Evolutionary conservation across 352 stramenopile genomes (phyloP).

Genomic region (Phytophthora citricola): DNA sequence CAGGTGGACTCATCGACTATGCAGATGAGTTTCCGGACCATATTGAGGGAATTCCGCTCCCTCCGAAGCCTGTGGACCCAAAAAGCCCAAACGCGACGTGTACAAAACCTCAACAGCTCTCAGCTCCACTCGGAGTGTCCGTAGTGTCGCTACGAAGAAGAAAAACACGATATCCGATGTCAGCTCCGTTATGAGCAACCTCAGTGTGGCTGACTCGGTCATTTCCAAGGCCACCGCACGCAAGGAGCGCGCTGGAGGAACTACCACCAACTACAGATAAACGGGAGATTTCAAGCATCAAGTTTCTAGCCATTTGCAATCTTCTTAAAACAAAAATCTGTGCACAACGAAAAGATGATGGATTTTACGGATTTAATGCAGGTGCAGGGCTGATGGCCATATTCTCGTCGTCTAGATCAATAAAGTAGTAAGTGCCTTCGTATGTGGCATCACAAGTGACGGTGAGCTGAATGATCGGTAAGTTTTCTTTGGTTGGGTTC

Average conservation of each 20-base stretch:
- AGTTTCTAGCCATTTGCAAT: too few species aligned
- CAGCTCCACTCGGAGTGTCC: conserved; percentile 60
- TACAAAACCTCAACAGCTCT: conserved; percentile 50
- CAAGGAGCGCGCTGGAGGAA: conserved; percentile 54
- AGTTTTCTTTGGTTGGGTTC: conserved; percentile 11
- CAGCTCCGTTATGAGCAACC: conserved; percentile 66
- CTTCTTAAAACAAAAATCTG: too few species aligned
- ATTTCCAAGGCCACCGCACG: conserved; percentile 77
- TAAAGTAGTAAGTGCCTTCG: too few species aligned
- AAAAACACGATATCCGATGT: conserved; percentile 65
- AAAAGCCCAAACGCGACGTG: conserved; percentile 59
- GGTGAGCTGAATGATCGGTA: conserved; percentile 1
- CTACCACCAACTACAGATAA: conserved; percentile 57
- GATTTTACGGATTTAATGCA: too few species aligned
- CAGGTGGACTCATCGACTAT: conserved; percentile 68
- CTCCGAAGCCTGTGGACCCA: conserved; percentile 60
- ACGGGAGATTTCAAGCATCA: not conserved
- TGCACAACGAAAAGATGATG: too few species aligned
- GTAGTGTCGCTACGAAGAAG: conserved; percentile 51
- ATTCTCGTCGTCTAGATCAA: too few species aligned
- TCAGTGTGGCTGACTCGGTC: conserved; percentile 73
- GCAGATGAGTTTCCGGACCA: conserved; percentile 69
- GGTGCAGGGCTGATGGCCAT: too few species aligned
- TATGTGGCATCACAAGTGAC: not conserved
- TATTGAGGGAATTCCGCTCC: conserved; percentile 65